A percentile compares a stretch with the other conserved stretches of the same genome.
Conservation (phyloP, 2,329 filamentous ascomycete species). For the Sordariomycetes sp. region DNA sequence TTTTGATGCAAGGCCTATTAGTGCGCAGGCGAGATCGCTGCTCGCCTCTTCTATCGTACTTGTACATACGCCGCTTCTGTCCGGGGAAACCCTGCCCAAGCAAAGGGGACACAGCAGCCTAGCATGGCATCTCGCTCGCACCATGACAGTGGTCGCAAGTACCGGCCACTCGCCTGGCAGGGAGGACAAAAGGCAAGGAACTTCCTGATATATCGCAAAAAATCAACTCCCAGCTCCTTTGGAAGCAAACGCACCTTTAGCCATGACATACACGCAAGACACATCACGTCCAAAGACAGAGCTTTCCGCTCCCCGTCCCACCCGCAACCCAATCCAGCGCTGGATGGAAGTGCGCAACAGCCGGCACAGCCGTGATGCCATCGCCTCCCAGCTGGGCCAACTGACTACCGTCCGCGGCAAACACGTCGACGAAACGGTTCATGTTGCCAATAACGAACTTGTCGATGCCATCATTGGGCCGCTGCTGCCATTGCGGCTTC, state of each 20-base stretch:
- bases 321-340: slow-evolving; percentile 83
- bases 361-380: slow-evolving; percentile 86
- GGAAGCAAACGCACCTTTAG: background rate
- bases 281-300: slow-evolving; percentile 61
- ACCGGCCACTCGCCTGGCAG: too few species aligned
- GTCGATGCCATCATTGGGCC: slow-evolving; percentile 65
- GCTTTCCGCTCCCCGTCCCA: slow-evolving; percentile 81
- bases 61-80: too few species aligned
- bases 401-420: slow-evolving; percentile 69
- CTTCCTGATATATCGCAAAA: too few species aligned
- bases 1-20: too few species aligned
- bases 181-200: too few species aligned
- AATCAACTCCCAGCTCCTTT: background rate
- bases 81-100: too few species aligned
- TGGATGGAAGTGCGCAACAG: slow-evolving; percentile 83
- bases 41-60: too few species aligned
- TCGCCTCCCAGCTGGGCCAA: slow-evolving; percentile 79
- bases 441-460: slow-evolving; percentile 93
- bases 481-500: slow-evolving; percentile 78
- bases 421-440: slow-evolving; percentile 94
- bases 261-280: background rate
- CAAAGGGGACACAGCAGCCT: too few species aligned
- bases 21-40: too few species aligned
- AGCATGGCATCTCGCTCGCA: too few species aligned
- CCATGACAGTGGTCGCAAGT: too few species aligned